Conservation (phyloP, 1,139 yeast genomes). For the Kluyveromyces sp. region DNA sequence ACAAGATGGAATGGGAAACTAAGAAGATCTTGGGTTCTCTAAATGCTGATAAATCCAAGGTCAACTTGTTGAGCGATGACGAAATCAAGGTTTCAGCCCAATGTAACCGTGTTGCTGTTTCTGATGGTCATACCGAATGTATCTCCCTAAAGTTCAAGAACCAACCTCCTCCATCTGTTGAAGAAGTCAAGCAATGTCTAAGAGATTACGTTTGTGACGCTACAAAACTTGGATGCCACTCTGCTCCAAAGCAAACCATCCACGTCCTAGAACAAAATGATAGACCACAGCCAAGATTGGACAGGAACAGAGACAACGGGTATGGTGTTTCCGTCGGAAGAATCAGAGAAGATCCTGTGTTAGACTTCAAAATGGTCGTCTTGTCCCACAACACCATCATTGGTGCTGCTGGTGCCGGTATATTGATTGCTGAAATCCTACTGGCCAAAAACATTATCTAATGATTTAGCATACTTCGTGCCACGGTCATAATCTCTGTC, state of each 20-base stretch:
- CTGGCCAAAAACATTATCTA: conserved; percentile 69
- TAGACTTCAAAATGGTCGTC: conserved; percentile 93
- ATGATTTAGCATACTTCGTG: conserved; percentile 6
- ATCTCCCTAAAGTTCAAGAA: conserved; percentile 77
- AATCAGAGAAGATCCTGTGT: conserved; percentile 83
- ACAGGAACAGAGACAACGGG: conserved; percentile 91
- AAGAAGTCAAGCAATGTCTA: conserved; percentile 63
- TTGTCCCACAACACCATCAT: conserved; percentile 93
- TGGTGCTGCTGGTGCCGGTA: conserved; percentile 99
- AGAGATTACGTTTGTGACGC: conserved; percentile 82
- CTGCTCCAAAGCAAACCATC: conserved; percentile 89
- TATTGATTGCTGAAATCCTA: conserved; percentile 87
- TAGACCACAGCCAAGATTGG: conserved; percentile 97
- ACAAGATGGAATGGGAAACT: conserved; percentile 97
- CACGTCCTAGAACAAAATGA: conserved; percentile 86
- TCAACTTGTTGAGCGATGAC: conserved; percentile 55
- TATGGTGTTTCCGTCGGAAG: conserved; percentile 95
- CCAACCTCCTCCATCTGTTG: conserved; percentile 78
- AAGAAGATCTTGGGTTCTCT: conserved; percentile 79
- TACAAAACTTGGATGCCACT: conserved; percentile 62
- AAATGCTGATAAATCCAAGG: conserved; percentile 43
- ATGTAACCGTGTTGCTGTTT: conserved; percentile 93
- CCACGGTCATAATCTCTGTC: neutral
- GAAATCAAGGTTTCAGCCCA: conserved; percentile 88
- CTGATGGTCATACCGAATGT: conserved; percentile 97